phyloP scores from a whole-genome alignment of 768 basidiomycete species.

The Amanita jacksonii region DNA sequence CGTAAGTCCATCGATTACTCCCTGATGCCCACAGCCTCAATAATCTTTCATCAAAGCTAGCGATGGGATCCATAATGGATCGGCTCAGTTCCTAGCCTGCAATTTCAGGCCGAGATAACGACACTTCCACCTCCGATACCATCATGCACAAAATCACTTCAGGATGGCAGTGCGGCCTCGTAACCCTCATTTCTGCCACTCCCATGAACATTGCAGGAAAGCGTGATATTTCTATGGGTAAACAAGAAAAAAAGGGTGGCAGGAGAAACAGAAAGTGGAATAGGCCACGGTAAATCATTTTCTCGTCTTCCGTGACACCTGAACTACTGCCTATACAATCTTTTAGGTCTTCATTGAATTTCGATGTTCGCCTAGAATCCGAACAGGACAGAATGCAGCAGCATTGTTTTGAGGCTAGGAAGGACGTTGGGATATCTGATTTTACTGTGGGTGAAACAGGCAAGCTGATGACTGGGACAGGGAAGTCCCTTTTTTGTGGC shows the following conservation, averaged over 20 bases:
- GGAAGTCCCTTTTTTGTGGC: constrained; percentile 7
- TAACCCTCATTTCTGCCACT: constrained; percentile 29
- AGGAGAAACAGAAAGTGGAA: constrained; percentile 26
- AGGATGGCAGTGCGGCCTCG: constrained; percentile 17
- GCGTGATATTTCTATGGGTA: constrained; percentile 57
- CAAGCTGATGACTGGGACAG: not conserved
- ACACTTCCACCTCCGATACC: constrained; percentile 31
- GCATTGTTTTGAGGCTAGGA: constrained; percentile 15
- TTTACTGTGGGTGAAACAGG: constrained; percentile 15
- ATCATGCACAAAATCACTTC: constrained; percentile 43
- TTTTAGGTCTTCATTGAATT: constrained; percentile 21
- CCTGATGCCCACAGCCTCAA: not conserved
- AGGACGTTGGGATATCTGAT: constrained; percentile 20
- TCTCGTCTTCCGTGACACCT: not conserved
- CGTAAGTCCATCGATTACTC: too few species aligned
- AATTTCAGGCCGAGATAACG: constrained; percentile 18
- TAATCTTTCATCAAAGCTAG: not conserved
- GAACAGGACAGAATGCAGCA: constrained; percentile 8
- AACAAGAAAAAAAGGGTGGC: constrained; percentile 36
- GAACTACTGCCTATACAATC: constrained; percentile 25
- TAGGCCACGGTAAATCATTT: constrained; percentile 17
- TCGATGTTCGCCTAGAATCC: constrained; percentile 11
- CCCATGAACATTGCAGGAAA: constrained; percentile 51
- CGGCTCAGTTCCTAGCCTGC: constrained; percentile 8
- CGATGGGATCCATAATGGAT: not conserved